Percentiles rank a stretch among this genome's conserved stretches.
phyloP scores from a whole-genome alignment of 768 basidiomycete species.

The Termitomyces sp. region DNA sequence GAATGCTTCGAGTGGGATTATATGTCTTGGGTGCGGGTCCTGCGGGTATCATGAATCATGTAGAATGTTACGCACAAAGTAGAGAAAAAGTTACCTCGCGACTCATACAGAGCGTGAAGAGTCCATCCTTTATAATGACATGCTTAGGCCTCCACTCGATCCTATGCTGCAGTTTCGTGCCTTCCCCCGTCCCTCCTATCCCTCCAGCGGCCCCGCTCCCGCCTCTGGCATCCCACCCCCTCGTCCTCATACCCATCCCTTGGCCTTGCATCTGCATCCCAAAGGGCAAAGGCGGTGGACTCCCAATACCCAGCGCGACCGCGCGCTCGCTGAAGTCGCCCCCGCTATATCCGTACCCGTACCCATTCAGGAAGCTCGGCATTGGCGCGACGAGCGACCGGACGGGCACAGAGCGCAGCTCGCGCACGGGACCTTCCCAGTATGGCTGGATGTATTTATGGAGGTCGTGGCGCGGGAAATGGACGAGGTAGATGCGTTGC shows the following conservation, averaged over 20 bases:
- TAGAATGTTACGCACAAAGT: neutral
- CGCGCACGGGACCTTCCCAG: constrained; percentile 49
- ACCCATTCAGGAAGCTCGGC: constrained; percentile 10
- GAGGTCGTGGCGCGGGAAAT: constrained; percentile 27
- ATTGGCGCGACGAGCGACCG: neutral
- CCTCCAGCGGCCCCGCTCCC: neutral
- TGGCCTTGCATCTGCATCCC: constrained; percentile 1
- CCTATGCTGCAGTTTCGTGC: constrained; percentile 4
- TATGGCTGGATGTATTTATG: constrained; percentile 47
- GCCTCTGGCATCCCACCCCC: neutral
- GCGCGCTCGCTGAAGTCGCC: neutral
- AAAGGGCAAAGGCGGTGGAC: constrained; percentile 4
- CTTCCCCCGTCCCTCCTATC: neutral
- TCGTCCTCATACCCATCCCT: neutral
- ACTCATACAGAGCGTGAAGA: constrained; percentile 47
- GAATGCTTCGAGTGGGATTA: constrained; percentile 33
- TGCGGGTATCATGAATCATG: constrained; percentile 12
- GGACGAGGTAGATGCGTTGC: constrained; percentile 2
- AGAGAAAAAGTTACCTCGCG: constrained; percentile 31
- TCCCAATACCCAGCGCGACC: constrained; percentile 7
- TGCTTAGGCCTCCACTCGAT: constrained; percentile 60
- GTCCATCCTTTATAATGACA: constrained; percentile 54
- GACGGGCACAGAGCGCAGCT: constrained; percentile 33
- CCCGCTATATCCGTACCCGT: constrained; percentile 6
- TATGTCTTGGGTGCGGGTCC: constrained; percentile 33